These are phyloP conservation scores for Neotropicomus parvogracilis DNA, from an alignment of 1,284 basidiomycete species.

Conservation along the genomic window DNA sequence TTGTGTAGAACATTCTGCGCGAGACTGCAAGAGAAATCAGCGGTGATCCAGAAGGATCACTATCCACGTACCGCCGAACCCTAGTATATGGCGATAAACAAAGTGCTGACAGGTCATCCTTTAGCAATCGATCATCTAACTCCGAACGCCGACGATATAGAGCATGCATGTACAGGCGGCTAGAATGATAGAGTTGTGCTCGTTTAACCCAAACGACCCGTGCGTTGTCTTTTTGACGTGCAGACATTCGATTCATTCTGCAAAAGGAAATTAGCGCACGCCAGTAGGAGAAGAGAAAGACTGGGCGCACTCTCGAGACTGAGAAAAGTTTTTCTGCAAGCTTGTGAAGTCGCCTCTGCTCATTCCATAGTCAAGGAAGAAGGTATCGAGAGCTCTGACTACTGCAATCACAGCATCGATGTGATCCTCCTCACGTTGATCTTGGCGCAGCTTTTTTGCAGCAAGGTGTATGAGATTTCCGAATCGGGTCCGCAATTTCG, in stretches of 20 bases:
- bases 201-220: slow-evolving; percentile 77
- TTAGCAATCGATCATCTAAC: slow-evolving; percentile 77
- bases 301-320: slow-evolving; percentile 61
- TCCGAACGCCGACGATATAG: slow-evolving; percentile 79
- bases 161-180: slow-evolving; percentile 72
- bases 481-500: slow-evolving; percentile 60
- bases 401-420: slow-evolving; percentile 83
- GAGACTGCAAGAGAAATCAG: slow-evolving; percentile 44
- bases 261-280: not conserved
- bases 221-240: slow-evolving; percentile 72
- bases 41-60: not conserved
- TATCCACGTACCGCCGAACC: slow-evolving; percentile 57
- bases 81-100: slow-evolving; percentile 84
- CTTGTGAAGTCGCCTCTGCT: slow-evolving; percentile 55
- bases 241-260: slow-evolving; percentile 65
- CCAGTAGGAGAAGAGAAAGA: not conserved
- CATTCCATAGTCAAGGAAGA: slow-evolving; percentile 71
- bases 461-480: slow-evolving; percentile 73
- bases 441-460: slow-evolving; percentile 59
- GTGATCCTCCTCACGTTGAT: slow-evolving; percentile 73
- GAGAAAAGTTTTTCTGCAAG: slow-evolving; percentile 65
- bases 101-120: slow-evolving; percentile 72
- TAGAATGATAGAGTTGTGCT: slow-evolving; percentile 73
- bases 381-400: slow-evolving; percentile 70
- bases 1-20: slow-evolving; percentile 71